A percentile compares a stretch with the other conserved stretches of the same genome.
phyloP scores from a whole-genome alignment of 2,329 filamentous ascomycete genomes.

The Rachicladosporium sp. region DNA sequence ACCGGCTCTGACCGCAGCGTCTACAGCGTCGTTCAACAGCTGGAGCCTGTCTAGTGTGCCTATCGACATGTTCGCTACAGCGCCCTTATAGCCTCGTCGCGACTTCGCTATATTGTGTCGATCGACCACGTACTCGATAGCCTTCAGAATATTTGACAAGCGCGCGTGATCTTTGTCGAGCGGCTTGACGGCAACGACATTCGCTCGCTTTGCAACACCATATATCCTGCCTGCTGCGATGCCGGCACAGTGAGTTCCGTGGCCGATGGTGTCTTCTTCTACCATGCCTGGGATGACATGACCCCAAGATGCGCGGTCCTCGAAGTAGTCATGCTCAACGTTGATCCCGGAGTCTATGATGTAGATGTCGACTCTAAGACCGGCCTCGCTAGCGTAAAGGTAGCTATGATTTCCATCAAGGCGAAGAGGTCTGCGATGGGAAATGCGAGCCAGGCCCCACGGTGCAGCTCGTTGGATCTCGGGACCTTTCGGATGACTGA shows the following conservation, averaged over 20 bases:
- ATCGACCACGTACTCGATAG: constrained; percentile 41
- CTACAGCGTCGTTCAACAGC: constrained; percentile 40
- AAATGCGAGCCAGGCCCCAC: constrained; percentile 32
- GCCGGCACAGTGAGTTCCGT: constrained; percentile 52
- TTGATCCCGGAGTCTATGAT: constrained; percentile 16
- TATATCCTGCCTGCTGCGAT: constrained; percentile 49
- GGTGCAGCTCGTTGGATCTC: constrained; percentile 13
- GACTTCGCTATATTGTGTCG: constrained; percentile 14
- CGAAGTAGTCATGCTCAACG: constrained; percentile 15
- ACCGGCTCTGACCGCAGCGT: constrained; percentile 33
- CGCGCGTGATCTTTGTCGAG: constrained; percentile 26
- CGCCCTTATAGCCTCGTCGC: constrained; percentile 20
- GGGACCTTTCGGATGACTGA: no score
- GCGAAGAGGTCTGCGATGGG: constrained; percentile 14
- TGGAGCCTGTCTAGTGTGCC: constrained; percentile 32
- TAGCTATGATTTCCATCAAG: no score
- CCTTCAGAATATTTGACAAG: constrained; percentile 44
- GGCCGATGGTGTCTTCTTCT: constrained; percentile 41
- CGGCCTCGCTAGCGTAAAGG: no score
- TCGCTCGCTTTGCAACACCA: constrained; percentile 48
- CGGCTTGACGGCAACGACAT: constrained; percentile 49
- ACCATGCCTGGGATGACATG: no score
- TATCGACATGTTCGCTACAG: constrained; percentile 43
- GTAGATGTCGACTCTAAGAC: constrained; percentile 16
- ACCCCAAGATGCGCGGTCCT: constrained; percentile 15